These are phyloP conservation scores for Erodium chrysanthum DNA, from an alignment of 441 rosid species.

Conservation along the genomic window DNA sequence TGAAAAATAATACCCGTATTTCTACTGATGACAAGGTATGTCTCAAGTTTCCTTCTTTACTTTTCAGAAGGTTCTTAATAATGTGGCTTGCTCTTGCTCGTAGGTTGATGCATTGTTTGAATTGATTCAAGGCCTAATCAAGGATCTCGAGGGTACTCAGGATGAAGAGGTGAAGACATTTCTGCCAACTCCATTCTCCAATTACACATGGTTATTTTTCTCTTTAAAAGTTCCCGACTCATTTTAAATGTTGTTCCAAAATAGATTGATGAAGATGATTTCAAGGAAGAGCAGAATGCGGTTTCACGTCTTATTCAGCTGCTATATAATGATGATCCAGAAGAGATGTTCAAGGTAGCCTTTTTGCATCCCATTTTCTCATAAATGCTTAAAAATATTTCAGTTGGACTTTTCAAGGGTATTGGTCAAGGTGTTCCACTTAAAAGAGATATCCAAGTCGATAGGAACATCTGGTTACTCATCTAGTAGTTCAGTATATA, in stretches of 20 bases:
- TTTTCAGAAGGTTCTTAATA: slow-evolving; percentile 16
- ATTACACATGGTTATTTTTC: background rate
- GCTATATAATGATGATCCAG: slow-evolving; percentile 73
- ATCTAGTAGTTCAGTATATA: background rate
- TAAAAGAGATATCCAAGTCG: background rate
- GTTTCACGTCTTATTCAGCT: slow-evolving; percentile 92
- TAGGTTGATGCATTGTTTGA: slow-evolving; percentile 90
- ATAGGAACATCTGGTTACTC: background rate
- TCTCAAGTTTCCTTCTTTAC: background rate
- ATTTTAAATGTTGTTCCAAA: slow-evolving; percentile 1
- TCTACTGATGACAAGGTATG: slow-evolving; percentile 71
- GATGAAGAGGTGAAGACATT: slow-evolving; percentile 50
- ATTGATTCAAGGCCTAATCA: slow-evolving; percentile 78
- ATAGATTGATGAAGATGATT: slow-evolving; percentile 91
- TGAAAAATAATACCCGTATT: slow-evolving; percentile 78
- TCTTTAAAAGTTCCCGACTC: slow-evolving; percentile 9
- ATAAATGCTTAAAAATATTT: background rate
- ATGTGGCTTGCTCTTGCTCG: slow-evolving; percentile 9
- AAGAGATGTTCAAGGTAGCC: slow-evolving; percentile 90
- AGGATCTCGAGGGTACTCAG: slow-evolving; percentile 62
- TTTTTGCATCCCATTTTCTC: background rate
- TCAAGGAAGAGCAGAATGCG: slow-evolving; percentile 90
- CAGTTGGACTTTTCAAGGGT: slow-evolving; percentile 19
- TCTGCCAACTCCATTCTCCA: background rate
- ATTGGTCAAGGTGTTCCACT: slow-evolving; percentile 14